phyloP scores from a whole-genome alignment of 2,329 filamentous ascomycete genomes.

The Exophiala lecanii-corni region DNA sequence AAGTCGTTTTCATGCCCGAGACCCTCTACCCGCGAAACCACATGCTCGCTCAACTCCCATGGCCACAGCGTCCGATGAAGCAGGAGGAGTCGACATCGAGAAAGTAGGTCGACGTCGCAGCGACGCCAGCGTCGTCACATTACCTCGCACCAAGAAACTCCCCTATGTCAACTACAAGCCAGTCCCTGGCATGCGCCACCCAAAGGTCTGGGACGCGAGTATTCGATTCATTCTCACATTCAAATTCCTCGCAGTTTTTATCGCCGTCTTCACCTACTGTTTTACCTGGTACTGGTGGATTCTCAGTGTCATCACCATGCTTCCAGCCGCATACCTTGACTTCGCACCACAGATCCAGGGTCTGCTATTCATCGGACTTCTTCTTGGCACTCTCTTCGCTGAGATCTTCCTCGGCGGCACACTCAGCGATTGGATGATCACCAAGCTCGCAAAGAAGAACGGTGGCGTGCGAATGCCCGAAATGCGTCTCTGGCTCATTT shows the following conservation, averaged over 20 bases:
- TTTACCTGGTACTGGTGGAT: constrained; percentile 58
- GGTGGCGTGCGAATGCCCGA: constrained; percentile 44
- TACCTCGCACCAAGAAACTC: constrained; percentile 41
- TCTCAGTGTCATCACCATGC: constrained; percentile 49
- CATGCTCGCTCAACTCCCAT: constrained; percentile 41
- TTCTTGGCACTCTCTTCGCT: constrained; percentile 50
- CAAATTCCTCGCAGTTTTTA: constrained; percentile 42
- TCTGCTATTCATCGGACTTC: constrained; percentile 50
- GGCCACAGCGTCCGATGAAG: constrained; percentile 3
- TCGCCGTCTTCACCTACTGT: constrained; percentile 47
- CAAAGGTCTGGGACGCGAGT: constrained; percentile 44
- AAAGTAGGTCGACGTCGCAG: constrained; percentile 26
- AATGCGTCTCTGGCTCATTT: constrained; percentile 54
- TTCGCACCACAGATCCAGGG: constrained; percentile 49
- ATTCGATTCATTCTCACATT: constrained; percentile 46
- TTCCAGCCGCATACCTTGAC: constrained; percentile 49
- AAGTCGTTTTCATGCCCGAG: constrained; percentile 51
- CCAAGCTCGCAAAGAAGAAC: constrained; percentile 42
- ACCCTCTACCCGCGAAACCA: constrained; percentile 52
- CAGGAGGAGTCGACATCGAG: constrained; percentile 27
- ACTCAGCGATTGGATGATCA: constrained; percentile 51
- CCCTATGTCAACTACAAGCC: constrained; percentile 44
- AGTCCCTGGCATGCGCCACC: constrained; percentile 49
- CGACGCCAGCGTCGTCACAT: constrained; percentile 16
- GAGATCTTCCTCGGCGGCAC: constrained; percentile 50